These are phyloP conservation scores for Fusarium neocosmosporiellum DNA, from an alignment of 2,329 filamentous ascomycete genomes.

Conservation along the genomic window DNA sequence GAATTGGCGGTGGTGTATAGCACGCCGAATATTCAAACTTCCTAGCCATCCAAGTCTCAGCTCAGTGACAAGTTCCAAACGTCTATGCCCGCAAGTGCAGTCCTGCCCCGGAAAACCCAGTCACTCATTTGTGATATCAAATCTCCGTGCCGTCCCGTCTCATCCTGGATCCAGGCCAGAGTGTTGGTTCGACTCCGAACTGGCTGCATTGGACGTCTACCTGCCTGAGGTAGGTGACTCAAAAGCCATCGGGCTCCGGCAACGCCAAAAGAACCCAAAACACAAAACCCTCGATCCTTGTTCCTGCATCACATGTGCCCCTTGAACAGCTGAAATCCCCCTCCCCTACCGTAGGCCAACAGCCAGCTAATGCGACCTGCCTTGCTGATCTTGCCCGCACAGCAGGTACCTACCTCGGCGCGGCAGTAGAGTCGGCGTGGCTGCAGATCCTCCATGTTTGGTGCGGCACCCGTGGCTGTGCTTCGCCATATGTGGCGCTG, in stretches of 20 bases:
- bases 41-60: background rate
- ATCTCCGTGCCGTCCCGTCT: background rate
- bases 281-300: background rate
- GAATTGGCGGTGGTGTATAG: background rate
- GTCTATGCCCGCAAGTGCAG: background rate
- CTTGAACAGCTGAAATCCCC: constrained; percentile 43
- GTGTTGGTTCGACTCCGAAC: background rate
- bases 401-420: constrained; percentile 4
- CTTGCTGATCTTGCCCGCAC: constrained; percentile 20
- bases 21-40: background rate
- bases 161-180: background rate
- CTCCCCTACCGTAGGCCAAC: background rate
- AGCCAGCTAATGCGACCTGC: constrained; percentile 31
- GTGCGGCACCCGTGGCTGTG: constrained; percentile 27
- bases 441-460: constrained; percentile 28
- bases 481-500: constrained; percentile 27
- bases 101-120: background rate
- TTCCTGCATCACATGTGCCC: constrained; percentile 14
- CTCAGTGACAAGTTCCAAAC: background rate
- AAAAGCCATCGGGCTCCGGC: constrained; percentile 8
- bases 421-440: constrained; percentile 27
- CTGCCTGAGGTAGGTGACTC: constrained; percentile 10
- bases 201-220: constrained; percentile 1
- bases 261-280: constrained; percentile 1
- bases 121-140: background rate